phyloP scores from a whole-genome alignment of 2,329 filamentous ascomycete genomes.

The Aspergillus arachidicola region DNA sequence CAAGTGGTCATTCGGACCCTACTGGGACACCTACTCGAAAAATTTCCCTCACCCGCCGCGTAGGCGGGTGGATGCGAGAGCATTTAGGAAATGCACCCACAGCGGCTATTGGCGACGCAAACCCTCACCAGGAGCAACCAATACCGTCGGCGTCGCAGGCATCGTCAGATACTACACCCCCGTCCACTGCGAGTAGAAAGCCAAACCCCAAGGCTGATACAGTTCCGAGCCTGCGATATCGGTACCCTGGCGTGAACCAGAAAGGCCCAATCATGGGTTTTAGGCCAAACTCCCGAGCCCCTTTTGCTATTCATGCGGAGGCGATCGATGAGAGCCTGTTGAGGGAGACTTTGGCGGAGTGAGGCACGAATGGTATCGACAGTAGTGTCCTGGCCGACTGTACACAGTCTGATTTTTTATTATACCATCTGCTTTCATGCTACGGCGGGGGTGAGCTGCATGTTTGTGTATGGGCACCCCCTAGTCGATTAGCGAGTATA shows the following conservation, averaged over 20 bases:
- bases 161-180: background rate
- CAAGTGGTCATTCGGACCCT: conserved; percentile 24
- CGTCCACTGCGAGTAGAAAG: conserved; percentile 61
- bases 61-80: conserved; percentile 68
- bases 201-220: conserved; percentile 32
- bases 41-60: conserved; percentile 52
- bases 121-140: background rate
- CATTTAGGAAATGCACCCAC: conserved; percentile 61
- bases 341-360: conserved; percentile 59
- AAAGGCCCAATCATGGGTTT: conserved; percentile 74
- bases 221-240: conserved; percentile 29
- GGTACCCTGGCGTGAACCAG: conserved; percentile 77
- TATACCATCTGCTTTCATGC: conserved; percentile 5
- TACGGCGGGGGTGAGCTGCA: background rate
- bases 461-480: background rate
- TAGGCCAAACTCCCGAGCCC: conserved; percentile 57
- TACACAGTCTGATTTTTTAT: conserved; percentile 4
- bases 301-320: conserved; percentile 61
- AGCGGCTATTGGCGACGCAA: conserved; percentile 13
- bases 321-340: conserved; percentile 63
- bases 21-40: conserved; percentile 27
- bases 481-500: conserved; percentile 8
- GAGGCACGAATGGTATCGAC: conserved; percentile 5
- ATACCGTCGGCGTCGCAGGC: background rate
- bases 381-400: background rate